Percentiles rank a stretch among this genome's conserved stretches.
phyloP scores from a whole-genome alignment of 768 basidiomycete genomes.

The Sistotremastrum niveocremeum region DNA sequence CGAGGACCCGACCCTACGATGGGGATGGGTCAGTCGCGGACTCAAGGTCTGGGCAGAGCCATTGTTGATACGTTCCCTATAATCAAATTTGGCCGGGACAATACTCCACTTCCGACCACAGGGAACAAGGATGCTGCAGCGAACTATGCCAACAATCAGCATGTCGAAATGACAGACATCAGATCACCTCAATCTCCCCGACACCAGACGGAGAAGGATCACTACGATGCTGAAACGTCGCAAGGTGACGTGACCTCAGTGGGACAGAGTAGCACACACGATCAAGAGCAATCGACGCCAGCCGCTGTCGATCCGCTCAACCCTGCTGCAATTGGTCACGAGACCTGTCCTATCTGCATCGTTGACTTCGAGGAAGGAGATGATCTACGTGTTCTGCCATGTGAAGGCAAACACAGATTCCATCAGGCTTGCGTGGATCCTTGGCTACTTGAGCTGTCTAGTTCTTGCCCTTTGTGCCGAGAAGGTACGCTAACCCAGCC shows the following conservation, averaged over 20 bases:
- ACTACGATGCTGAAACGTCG: not conserved
- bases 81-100: constrained; percentile 57
- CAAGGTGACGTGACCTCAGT: constrained; percentile 16
- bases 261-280: constrained; percentile 5
- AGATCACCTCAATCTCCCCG: no score
- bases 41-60: constrained; percentile 78
- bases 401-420: constrained; percentile 83
- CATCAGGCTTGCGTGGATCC: constrained; percentile 86
- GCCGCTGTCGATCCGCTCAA: constrained; percentile 27
- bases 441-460: constrained; percentile 83
- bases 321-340: constrained; percentile 58
- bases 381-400: constrained; percentile 79
- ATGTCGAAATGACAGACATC: not conserved
- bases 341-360: constrained; percentile 92
- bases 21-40: constrained; percentile 45
- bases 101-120: not conserved
- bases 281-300: constrained; percentile 1
- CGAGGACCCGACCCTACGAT: constrained; percentile 25
- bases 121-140: constrained; percentile 5
- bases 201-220: not conserved
- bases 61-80: constrained; percentile 94
- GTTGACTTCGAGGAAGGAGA: constrained; percentile 91
- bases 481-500: constrained; percentile 47
- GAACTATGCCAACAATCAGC: constrained; percentile 3
- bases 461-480: constrained; percentile 84